phyloP scores from a whole-genome alignment of 1,139 yeast species.

The Suhomyces coccinellae region DNA sequence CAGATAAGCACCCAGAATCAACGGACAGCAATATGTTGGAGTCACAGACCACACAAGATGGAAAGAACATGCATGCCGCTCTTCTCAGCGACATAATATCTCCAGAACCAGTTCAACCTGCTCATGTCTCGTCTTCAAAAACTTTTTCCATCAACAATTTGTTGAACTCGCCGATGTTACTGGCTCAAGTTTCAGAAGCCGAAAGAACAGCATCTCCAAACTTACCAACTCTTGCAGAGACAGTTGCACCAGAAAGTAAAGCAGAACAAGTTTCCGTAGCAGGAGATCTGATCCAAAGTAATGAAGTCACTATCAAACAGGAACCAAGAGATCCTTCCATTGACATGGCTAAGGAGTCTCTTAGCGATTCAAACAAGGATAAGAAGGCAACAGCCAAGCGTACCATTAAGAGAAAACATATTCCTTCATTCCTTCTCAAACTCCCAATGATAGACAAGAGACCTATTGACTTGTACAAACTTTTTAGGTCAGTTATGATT shows the following conservation, averaged over 20 bases:
- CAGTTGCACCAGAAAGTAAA: not conserved
- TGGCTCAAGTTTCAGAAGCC: not conserved
- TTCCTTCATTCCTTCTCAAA: constrained; percentile 18
- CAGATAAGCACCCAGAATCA: not conserved
- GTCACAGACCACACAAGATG: too few relatives aligned
- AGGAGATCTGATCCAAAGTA: not conserved
- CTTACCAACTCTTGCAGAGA: not conserved
- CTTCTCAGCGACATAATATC: too few relatives aligned
- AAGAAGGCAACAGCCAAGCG: not conserved
- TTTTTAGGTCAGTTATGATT: constrained; percentile 51
- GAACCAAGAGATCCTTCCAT: not conserved
- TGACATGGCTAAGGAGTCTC: not conserved
- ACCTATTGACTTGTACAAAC: constrained; percentile 53
- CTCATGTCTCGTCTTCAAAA: not conserved
- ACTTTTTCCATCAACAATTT: constrained; percentile 10
- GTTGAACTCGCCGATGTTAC: constrained; percentile 10
- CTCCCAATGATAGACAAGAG: constrained; percentile 60
- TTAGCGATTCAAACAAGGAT: not conserved
- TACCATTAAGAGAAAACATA: constrained; percentile 5
- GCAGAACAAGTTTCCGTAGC: not conserved
- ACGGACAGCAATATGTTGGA: not conserved
- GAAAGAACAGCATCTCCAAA: not conserved
- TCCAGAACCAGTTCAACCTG: not conserved
- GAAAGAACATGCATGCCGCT: too few relatives aligned
- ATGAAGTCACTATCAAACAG: not conserved